Percentiles rank a stretch among this genome's conserved stretches.
Conservation (phyloP, 75 land plant genomes). For the Pinus tabuliformis region DNA sequence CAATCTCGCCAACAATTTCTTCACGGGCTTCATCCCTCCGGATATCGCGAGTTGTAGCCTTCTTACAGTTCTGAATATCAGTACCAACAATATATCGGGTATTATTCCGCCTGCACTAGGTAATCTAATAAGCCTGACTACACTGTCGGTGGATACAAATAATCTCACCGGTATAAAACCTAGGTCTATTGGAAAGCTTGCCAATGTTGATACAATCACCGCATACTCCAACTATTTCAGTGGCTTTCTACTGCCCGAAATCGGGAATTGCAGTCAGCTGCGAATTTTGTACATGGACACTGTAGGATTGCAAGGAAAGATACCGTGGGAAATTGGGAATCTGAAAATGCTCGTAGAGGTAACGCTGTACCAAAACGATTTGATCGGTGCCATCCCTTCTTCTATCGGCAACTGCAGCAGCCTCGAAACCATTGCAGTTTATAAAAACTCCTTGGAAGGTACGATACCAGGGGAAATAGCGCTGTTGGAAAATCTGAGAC, state of each 20-base stretch:
- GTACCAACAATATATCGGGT: conserved; percentile 34
- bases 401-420: conserved; percentile 21
- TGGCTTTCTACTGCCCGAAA: conserved; percentile 31
- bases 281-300: conserved; percentile 38
- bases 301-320: conserved; percentile 40
- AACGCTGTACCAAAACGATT: conserved; percentile 34
- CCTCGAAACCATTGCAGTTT: conserved; percentile 31
- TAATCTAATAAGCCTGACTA: too few species aligned
- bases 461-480: conserved; percentile 51
- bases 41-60: conserved; percentile 31
- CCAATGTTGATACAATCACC: conserved; percentile 29
- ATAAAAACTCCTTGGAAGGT: conserved; percentile 32
- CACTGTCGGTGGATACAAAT: too few species aligned
- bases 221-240: conserved; percentile 23
- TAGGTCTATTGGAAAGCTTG: conserved; percentile 30
- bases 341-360: conserved; percentile 18
- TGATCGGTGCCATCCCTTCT: conserved; percentile 46
- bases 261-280: conserved; percentile 38
- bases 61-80: conserved; percentile 40
- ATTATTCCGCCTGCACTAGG: conserved; percentile 16
- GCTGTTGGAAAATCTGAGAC: conserved; percentile 41
- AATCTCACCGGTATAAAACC: conserved; percentile 35
- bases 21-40: conserved; percentile 36
- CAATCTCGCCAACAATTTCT: conserved; percentile 40
- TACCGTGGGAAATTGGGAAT: conserved; percentile 30